phyloP scores from a whole-genome alignment of 1,139 yeast genomes.

The Blastobotrys petasosporus region DNA sequence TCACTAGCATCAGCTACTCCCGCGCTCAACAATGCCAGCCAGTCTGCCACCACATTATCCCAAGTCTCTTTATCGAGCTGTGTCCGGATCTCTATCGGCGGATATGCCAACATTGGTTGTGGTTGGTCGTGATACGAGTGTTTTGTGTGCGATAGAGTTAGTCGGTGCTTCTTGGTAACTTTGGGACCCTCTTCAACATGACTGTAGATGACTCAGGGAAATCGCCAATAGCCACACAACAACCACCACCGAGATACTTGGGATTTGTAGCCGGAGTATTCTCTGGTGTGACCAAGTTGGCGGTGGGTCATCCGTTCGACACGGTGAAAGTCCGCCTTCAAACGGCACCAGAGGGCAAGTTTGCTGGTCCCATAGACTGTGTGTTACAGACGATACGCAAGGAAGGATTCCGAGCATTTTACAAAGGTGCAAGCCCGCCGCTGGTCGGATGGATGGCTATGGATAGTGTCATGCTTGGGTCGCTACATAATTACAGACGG shows the following conservation, averaged over 20 bases:
- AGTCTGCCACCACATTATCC: constrained; percentile 15
- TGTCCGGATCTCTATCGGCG: constrained; percentile 15
- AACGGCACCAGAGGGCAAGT: constrained; percentile 65
- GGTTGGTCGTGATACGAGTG: neutral
- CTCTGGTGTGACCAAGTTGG: constrained; percentile 79
- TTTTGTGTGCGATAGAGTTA: neutral
- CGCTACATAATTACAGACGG: constrained; percentile 70
- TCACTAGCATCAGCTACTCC: neutral
- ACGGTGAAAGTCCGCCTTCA: constrained; percentile 84
- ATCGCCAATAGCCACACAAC: neutral
- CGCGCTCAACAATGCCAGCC: constrained; percentile 15
- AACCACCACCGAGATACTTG: constrained; percentile 22
- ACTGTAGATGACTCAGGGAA: constrained; percentile 10
- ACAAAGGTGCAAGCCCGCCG: constrained; percentile 90
- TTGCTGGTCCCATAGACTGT: constrained; percentile 80
- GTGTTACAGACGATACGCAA: constrained; percentile 60
- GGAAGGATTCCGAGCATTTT: constrained; percentile 74
- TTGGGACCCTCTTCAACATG: constrained; percentile 3
- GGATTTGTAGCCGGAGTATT: constrained; percentile 88
- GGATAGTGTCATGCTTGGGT: constrained; percentile 83
- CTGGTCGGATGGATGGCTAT: constrained; percentile 87
- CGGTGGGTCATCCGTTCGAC: constrained; percentile 92
- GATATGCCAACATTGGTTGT: constrained; percentile 14
- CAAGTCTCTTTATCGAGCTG: constrained; percentile 16
- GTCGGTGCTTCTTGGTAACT: neutral